These are phyloP conservation scores for Neoboletus magnificus DNA, from an alignment of 768 basidiomycete genomes.

Conservation along the genomic window DNA sequence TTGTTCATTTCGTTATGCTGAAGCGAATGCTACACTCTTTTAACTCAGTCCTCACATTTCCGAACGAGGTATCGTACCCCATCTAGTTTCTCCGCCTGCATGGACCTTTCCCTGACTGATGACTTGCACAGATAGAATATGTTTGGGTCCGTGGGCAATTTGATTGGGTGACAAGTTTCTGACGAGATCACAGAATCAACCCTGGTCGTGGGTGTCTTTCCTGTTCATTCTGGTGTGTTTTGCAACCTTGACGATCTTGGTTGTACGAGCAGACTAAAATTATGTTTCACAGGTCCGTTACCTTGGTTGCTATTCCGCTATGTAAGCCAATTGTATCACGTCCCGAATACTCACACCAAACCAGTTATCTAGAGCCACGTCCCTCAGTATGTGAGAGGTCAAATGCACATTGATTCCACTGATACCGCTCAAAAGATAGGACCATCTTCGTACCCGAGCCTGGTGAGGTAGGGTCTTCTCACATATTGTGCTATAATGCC, in stretches of 20 bases:
- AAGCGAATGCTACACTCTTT: background rate
- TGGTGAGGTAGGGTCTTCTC: background rate
- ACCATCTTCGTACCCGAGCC: background rate
- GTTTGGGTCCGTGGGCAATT: slow-evolving; percentile 8
- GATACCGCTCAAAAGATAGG: background rate
- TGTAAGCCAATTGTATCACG: background rate
- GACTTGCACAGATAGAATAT: slow-evolving; percentile 3
- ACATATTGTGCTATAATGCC: background rate
- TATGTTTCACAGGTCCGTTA: slow-evolving; percentile 5
- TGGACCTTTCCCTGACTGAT: background rate
- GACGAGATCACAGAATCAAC: slow-evolving; percentile 1
- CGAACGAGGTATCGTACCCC: slow-evolving; percentile 8
- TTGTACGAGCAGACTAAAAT: background rate
- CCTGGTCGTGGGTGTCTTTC: slow-evolving; percentile 9
- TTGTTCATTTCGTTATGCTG: background rate
- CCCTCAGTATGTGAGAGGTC: background rate
- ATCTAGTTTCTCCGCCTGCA: background rate
- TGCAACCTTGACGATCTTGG: background rate
- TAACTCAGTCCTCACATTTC: slow-evolving; percentile 7
- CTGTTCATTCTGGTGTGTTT: slow-evolving; percentile 11
- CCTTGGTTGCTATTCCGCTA: slow-evolving; percentile 6
- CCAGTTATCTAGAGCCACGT: background rate
- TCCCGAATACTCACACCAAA: too few relatives aligned
- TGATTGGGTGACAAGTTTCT: background rate
- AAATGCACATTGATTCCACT: background rate